phyloP scores from a whole-genome alignment of 768 basidiomycete genomes.

The Fomitopsis pulvina region DNA sequence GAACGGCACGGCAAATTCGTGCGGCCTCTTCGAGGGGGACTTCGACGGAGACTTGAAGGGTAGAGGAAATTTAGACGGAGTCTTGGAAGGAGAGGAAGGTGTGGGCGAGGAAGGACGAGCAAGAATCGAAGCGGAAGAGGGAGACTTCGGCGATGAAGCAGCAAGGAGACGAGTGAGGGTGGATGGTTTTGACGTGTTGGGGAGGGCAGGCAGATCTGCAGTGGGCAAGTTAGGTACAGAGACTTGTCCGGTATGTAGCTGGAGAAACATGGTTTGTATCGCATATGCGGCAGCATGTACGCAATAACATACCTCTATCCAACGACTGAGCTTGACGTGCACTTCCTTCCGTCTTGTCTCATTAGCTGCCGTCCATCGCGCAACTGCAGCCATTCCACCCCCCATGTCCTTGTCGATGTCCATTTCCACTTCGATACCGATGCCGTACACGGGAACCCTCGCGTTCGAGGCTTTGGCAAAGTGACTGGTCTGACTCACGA shows the following conservation, averaged over 20 bases:
- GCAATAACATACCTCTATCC: constrained; percentile 47
- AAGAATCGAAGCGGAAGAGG: constrained; percentile 24
- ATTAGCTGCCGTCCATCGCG: constrained; percentile 73
- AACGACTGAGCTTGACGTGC: constrained; percentile 50
- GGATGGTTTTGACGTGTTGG: constrained; percentile 48
- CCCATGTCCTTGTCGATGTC: constrained; percentile 76
- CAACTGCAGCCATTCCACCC: constrained; percentile 84
- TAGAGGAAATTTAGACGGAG: constrained; percentile 32
- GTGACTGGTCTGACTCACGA: constrained; percentile 67
- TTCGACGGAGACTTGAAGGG: constrained; percentile 25
- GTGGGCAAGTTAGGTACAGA: constrained; percentile 54
- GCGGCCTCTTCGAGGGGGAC: constrained; percentile 26
- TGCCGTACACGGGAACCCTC: constrained; percentile 73
- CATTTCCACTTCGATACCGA: constrained; percentile 85
- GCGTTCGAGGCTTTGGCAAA: constrained; percentile 58
- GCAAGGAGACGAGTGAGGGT: constrained; percentile 65
- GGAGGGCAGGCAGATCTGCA: constrained; percentile 58
- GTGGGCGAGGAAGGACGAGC: constrained; percentile 24
- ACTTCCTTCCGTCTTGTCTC: constrained; percentile 57
- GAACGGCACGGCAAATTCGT: constrained; percentile 44
- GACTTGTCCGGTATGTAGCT: constrained; percentile 44
- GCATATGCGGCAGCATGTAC: background rate
- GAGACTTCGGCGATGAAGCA: constrained; percentile 63
- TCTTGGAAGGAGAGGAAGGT: constrained; percentile 26
- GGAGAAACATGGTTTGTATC: constrained; percentile 7